These are phyloP conservation scores for Mycena albidolilacea DNA, from an alignment of 768 basidiomycete species.

Conservation along the genomic window DNA sequence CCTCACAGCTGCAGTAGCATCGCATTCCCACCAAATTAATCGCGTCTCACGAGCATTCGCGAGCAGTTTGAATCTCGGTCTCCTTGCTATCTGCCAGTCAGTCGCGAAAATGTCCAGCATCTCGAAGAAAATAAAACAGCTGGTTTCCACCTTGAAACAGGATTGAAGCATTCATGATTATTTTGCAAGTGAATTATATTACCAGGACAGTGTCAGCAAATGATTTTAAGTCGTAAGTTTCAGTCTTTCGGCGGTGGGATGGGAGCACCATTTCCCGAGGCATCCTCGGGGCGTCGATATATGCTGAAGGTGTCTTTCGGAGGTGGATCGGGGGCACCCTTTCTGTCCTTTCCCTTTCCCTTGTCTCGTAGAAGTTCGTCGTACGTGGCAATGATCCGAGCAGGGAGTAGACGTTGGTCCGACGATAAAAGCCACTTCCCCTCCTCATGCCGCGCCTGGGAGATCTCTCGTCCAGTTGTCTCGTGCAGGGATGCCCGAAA, in stretches of 20 bases:
- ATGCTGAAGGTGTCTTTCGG: neutral
- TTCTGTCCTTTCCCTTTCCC: neutral
- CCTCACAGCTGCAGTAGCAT: no score
- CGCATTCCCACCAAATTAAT: no score
- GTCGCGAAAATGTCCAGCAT: no score
- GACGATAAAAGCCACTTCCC: slow-evolving; percentile 31
- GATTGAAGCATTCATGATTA: no score
- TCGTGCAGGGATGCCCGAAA: slow-evolving; percentile 34
- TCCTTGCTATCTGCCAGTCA: no score
- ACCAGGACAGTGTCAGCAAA: no score
- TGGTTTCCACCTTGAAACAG: no score
- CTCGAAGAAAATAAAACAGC: no score
- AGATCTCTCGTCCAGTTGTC: slow-evolving; percentile 15
- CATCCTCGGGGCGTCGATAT: neutral
- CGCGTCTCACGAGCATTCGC: no score
- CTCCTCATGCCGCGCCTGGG: slow-evolving; percentile 12
- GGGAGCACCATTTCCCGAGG: neutral
- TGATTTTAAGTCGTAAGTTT: no score
- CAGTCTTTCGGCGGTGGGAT: neutral
- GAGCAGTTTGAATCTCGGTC: no score
- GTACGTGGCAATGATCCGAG: slow-evolving; percentile 19
- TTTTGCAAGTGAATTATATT: no score
- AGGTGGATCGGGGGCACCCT: neutral
- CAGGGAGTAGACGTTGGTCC: neutral
- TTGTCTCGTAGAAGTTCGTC: neutral